Conservation (phyloP, 768 basidiomycete genomes). For the Lactarius deliciosus region DNA sequence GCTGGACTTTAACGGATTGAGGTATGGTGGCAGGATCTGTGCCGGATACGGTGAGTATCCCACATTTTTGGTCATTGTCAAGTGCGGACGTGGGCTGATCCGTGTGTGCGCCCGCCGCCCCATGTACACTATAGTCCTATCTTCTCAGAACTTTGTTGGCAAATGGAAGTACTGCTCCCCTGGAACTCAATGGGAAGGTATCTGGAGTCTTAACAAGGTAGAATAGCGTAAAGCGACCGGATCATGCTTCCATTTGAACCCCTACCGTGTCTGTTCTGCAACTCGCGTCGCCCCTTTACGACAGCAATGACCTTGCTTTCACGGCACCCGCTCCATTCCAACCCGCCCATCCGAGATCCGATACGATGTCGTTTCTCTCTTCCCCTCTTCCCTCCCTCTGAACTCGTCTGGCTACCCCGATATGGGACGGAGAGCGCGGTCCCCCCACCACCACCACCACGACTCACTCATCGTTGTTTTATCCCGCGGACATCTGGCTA, state of each 20-base stretch:
- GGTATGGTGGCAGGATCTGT: conserved; percentile 15
- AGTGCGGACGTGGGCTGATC: conserved; percentile 4
- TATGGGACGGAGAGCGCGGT: conserved; percentile 7
- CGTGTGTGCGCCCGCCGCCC: neutral
- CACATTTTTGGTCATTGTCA: neutral
- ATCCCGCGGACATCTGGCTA: conserved; percentile 3
- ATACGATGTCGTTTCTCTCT: neutral
- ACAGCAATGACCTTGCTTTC: conserved; percentile 3
- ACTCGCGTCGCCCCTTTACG: conserved; percentile 3
- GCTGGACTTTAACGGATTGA: neutral
- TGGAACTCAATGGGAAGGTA: conserved; percentile 24
- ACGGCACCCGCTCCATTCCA: conserved; percentile 11
- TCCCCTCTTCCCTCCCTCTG: neutral
- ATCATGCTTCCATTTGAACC: neutral
- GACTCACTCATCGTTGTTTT: conserved; percentile 11
- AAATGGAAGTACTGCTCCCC: conserved; percentile 20
- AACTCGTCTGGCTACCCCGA: conserved; percentile 5
- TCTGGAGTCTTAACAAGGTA: conserved; percentile 27
- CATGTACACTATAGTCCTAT: conserved; percentile 18
- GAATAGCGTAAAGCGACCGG: conserved; percentile 9
- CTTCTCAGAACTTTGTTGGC: conserved; percentile 29
- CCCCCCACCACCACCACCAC: conserved; percentile 1
- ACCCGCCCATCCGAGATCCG: conserved; percentile 19
- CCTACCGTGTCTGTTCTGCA: neutral
- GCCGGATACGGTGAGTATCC: conserved; percentile 24